Percentiles rank a stretch among this genome's conserved stretches.
phyloP scores from a whole-genome alignment of 2,329 filamentous ascomycete species.

The Helminthosporium solani region DNA sequence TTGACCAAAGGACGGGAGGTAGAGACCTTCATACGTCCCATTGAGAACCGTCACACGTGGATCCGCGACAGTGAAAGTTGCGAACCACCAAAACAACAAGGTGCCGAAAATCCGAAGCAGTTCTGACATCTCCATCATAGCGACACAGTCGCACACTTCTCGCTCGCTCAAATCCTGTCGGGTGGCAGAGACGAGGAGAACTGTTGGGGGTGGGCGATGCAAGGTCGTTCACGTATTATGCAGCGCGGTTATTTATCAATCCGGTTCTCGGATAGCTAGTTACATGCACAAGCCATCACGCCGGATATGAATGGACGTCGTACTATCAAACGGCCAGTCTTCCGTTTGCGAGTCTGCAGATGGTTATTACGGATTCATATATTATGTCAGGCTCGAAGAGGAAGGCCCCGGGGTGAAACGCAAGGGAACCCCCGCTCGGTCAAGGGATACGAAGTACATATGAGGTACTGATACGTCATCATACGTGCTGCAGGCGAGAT shows the following conservation, averaged over 20 bases:
- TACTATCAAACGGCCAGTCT: neutral
- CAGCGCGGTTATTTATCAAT: neutral
- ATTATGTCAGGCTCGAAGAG: neutral
- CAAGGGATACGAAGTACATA: too few species aligned
- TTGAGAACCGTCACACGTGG: slow-evolving; percentile 35
- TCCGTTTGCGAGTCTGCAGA: neutral
- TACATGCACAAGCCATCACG: neutral
- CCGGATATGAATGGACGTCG: too few species aligned
- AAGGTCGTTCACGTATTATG: neutral
- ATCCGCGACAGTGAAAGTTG: slow-evolving; percentile 15
- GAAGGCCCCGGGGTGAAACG: neutral
- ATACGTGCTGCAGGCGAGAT: too few species aligned
- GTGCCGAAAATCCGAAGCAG: slow-evolving; percentile 21
- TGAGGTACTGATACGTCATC: too few species aligned
- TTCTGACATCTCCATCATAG: slow-evolving; percentile 14
- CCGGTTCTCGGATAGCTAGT: slow-evolving; percentile 6
- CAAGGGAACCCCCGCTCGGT: neutral
- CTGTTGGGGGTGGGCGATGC: neutral
- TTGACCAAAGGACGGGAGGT: slow-evolving; percentile 42
- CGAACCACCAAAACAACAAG: slow-evolving; percentile 15
- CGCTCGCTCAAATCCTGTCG: neutral
- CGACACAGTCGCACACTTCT: neutral
- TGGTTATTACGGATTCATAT: too few species aligned
- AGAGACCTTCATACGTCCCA: slow-evolving; percentile 38
- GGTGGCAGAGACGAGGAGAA: neutral